Evolutionary conservation across 139 green algal species (phyloP), one percentile per base, ranked within the genome.

Genomic region (Mychonastes homosphaera): DNA sequence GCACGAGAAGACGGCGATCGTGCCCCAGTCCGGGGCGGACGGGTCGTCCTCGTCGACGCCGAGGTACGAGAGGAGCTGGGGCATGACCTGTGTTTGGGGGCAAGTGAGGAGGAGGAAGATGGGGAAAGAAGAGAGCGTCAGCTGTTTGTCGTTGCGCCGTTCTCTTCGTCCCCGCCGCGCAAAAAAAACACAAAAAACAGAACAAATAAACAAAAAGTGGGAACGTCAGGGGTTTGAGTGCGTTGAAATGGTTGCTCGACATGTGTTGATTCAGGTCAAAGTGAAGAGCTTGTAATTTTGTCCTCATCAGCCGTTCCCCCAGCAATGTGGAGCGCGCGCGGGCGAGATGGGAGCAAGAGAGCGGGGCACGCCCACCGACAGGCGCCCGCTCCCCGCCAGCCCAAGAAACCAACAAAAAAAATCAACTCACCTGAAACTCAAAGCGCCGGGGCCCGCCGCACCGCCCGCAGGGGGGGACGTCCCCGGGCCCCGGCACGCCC

Each of bases 391-490:
- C 51, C 28, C 32, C 19, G 28, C 21, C 6, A 36, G 13, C 1
- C 23, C 27, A 21, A 54, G 15, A 32, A 10, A 55, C 64, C 44
- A 85, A 46, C 41, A 66, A 56, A 49, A 73, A 49, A 19, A 82
- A 48, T 19, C 80, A 43, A 66, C 80, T 40, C 51, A 91, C 57
- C 71, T 90, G 82, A 56, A 90, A 91, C 48, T 92, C 84, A 67
- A 90, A 86, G 21, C 39, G 45, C 2, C 84, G 71, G 0, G 69
- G 45, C 1, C 30, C 54, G 1, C 80, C 77, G 54, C 84, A 92
- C 27, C 48, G 52, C 30, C 64, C 47, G 62, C 84, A 92, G 7
- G 57, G 38, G 3, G 80, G 83, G 10, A 91, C 74, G 50, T 70
- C 58, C 1, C 33, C 33, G 1, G 63, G 51, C 2, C 23, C 34